phyloP scores from a whole-genome alignment of 176 grass and related monocot genomes.

The Luzula sylvatica region DNA sequence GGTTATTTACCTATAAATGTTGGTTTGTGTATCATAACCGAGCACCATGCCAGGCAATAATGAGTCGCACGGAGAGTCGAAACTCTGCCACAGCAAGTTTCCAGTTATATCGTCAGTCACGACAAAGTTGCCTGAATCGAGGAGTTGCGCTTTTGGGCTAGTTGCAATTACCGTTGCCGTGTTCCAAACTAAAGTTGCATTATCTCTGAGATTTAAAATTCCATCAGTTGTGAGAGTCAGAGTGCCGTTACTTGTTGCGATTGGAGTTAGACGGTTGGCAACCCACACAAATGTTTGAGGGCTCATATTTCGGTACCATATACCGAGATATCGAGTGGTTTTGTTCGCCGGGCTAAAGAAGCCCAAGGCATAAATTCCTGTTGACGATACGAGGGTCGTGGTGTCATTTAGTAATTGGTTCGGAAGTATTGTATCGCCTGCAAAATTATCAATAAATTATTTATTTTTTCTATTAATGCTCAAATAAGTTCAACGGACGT shows the following conservation, averaged over 20 bases:
- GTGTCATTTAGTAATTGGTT: not conserved
- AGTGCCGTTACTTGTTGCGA: not conserved
- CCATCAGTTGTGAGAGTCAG: slow-evolving; percentile 21
- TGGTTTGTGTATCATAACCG: not conserved
- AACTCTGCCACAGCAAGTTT: slow-evolving; percentile 6
- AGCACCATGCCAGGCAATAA: not conserved
- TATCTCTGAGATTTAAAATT: not conserved
- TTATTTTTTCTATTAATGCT: too few species aligned
- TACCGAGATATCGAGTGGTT: slow-evolving; percentile 21
- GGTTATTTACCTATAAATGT: slow-evolving; percentile 2
- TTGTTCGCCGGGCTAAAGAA: slow-evolving; percentile 33
- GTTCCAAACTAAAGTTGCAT: too few species aligned
- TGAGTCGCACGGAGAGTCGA: not conserved
- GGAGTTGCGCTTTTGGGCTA: not conserved
- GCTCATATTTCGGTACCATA: slow-evolving; percentile 33
- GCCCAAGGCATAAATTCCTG: slow-evolving; percentile 23
- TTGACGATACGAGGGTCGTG: slow-evolving; percentile 28
- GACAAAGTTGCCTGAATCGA: not conserved
- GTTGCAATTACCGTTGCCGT: too few species aligned
- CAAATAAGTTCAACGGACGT: too few species aligned
- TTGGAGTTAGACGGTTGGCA: slow-evolving; percentile 27
- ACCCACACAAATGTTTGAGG: slow-evolving; percentile 37
- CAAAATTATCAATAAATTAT: too few species aligned
- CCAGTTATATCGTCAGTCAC: not conserved
- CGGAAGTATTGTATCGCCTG: too few species aligned